Percentiles rank a stretch among this genome's conserved stretches.
These are phyloP conservation scores for Trichophyton mentagrophytes DNA, from an alignment of 2,329 filamentous ascomycete species.

Conservation along the genomic window DNA sequence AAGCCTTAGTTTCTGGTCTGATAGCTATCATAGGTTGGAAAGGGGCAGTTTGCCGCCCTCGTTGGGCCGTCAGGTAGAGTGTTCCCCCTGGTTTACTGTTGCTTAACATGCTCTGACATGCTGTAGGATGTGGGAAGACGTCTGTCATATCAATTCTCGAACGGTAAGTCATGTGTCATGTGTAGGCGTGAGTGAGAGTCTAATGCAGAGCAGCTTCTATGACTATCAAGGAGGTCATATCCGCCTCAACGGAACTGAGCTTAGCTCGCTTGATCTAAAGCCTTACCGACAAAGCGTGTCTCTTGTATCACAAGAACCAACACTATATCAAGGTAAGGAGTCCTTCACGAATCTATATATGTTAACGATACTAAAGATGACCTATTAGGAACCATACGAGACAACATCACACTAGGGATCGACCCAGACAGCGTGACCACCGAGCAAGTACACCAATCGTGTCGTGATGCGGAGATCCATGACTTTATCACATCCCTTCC, in stretches of 20 bases:
- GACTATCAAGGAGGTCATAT: slow-evolving; percentile 25
- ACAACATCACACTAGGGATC: slow-evolving; percentile 38
- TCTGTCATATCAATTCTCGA: slow-evolving; percentile 36
- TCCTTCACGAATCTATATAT: neutral
- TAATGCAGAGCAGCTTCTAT: slow-evolving; percentile 11
- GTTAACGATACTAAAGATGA: neutral
- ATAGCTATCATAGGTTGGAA: slow-evolving; percentile 18
- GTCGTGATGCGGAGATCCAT: slow-evolving; percentile 40
- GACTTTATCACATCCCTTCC: slow-evolving; percentile 43
- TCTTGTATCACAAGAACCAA: slow-evolving; percentile 33
- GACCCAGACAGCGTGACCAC: slow-evolving; percentile 24
- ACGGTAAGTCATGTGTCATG: slow-evolving; percentile 14
- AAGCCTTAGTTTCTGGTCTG: neutral
- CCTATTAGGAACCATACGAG: slow-evolving; percentile 24
- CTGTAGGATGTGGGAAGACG: slow-evolving; percentile 33
- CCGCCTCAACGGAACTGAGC: slow-evolving; percentile 23
- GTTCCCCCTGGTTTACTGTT: neutral
- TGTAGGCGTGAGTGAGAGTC: neutral
- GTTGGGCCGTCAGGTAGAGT: slow-evolving; percentile 32
- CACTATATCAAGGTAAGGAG: slow-evolving; percentile 30
- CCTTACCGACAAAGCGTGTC: slow-evolving; percentile 24
- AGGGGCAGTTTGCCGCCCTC: slow-evolving; percentile 34
- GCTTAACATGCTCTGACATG: neutral
- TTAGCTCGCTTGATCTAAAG: slow-evolving; percentile 18
- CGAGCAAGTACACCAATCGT: slow-evolving; percentile 35